Evolutionary conservation across 306 rosid species (phyloP), one percentile per base, ranked within the genome.

Genomic region (Rosa rugosa): DNA sequence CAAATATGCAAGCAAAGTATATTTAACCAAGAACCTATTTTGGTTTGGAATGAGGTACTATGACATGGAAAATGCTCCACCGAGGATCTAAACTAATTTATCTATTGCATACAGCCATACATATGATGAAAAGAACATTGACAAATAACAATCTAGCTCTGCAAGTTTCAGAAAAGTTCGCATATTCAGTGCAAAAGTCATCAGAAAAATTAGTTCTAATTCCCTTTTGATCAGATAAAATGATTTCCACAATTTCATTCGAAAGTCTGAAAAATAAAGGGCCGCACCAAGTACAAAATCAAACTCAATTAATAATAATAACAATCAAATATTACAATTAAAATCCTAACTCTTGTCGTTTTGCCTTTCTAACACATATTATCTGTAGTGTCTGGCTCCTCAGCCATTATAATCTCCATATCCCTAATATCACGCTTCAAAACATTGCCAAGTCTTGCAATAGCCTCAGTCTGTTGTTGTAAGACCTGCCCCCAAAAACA

Each of bases 391-490:
- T 86, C 89, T 0, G 80, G 79, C 75, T 91, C 96, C 62, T 89
- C 97, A 0, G 90, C 89, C 92, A 91, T 83, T 80, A 96, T 93
- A 82, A 96, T 96, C 90, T 89, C 97, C 96, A 90, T 85, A 80
- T 96, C 93, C 76, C 99, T 83, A 44, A 83, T 67, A 80, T 96
- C 99, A 40, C 98, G 96, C 91, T 90, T 96, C 80, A 96, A 86
- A 80, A 96, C 97, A 83, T 63, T 85, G 38, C 98, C 97, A 25
- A 96, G 97, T 86, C 96, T 90, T 38, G 93, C 96, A 76, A 96
- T 86, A 71, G 98, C 99, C 74, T 91, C 99, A 2, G 94, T 96
- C 84, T 96, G 99, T 86, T 96, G 94, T 71, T 93, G 98, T 69
- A 96, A 87, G 65, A 96, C 97, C 99, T 96, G 88, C 25, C 70